These are phyloP conservation scores for Lipomyces yarrowii DNA, from an alignment of 1,139 yeast genomes.

Conservation along the genomic window DNA sequence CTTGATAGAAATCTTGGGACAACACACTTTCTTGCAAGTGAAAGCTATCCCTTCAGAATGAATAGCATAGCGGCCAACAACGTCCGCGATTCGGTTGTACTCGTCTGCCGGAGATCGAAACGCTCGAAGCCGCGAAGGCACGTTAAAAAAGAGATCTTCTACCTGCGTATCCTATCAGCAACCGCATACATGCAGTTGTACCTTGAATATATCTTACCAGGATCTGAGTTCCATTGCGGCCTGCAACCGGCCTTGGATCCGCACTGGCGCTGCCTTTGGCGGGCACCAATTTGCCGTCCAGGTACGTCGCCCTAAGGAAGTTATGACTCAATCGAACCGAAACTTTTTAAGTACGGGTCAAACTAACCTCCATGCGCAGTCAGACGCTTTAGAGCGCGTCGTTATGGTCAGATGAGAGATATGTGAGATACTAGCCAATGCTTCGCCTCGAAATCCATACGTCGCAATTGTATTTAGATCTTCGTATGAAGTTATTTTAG, in stretches of 20 bases:
- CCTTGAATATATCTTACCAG: slow-evolving; percentile 42
- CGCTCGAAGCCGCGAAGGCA: slow-evolving; percentile 75
- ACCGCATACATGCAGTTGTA: neutral
- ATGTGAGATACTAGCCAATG: slow-evolving; percentile 70
- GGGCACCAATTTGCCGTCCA: slow-evolving; percentile 34
- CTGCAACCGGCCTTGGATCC: slow-evolving; percentile 79
- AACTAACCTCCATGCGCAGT: slow-evolving; percentile 58
- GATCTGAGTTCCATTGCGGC: slow-evolving; percentile 83
- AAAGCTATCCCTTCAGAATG: slow-evolving; percentile 73
- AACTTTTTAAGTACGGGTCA: neutral
- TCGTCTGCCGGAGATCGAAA: slow-evolving; percentile 73
- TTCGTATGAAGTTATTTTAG: slow-evolving; percentile 58
- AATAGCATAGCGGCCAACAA: slow-evolving; percentile 80
- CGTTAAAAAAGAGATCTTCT: slow-evolving; percentile 87
- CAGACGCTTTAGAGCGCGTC: slow-evolving; percentile 63
- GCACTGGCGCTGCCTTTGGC: slow-evolving; percentile 42
- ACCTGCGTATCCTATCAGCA: slow-evolving; percentile 38
- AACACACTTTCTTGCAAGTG: slow-evolving; percentile 61
- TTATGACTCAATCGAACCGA: neutral
- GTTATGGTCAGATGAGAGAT: slow-evolving; percentile 68
- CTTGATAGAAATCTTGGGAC: neutral
- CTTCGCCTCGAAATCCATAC: slow-evolving; percentile 84
- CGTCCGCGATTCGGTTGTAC: slow-evolving; percentile 73
- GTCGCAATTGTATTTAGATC: slow-evolving; percentile 57
- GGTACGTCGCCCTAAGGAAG: slow-evolving; percentile 42